A percentile compares a stretch with the other conserved stretches of the same genome.
Evolutionary conservation across 2,329 filamentous ascomycete species (phyloP).

Genomic region (Penicillium olsonii): DNA sequence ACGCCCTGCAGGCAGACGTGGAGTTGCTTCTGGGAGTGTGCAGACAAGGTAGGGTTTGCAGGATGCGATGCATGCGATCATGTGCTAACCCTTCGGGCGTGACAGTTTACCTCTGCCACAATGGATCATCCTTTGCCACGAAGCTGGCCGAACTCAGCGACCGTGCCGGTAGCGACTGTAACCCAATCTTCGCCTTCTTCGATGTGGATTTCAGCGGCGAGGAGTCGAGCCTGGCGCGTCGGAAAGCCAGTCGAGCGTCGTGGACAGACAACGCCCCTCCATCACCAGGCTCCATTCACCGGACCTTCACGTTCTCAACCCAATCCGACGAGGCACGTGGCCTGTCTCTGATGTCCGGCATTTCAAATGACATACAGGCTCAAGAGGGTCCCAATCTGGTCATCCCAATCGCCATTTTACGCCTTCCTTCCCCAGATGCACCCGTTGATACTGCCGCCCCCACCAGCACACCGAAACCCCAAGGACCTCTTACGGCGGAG

Average conservation of each 20-base stretch:
- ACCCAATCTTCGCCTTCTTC: slow-evolving; percentile 58
- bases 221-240: slow-evolving; percentile 38
- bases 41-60: slow-evolving; percentile 50
- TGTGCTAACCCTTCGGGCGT: slow-evolving; percentile 16
- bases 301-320: slow-evolving; percentile 45
- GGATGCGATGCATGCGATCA: slow-evolving; percentile 1
- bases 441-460: slow-evolving; percentile 13
- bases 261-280: slow-evolving; percentile 34
- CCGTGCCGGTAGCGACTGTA: slow-evolving; percentile 46
- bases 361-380: slow-evolving; percentile 53
- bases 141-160: slow-evolving; percentile 56
- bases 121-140: slow-evolving; percentile 54
- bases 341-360: slow-evolving; percentile 49
- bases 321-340: slow-evolving; percentile 51
- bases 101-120: slow-evolving; percentile 56
- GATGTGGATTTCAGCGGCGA: slow-evolving; percentile 49
- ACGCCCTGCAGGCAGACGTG: slow-evolving; percentile 51
- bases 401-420: slow-evolving; percentile 52
- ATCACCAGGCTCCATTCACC: slow-evolving; percentile 34
- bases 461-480: slow-evolving; percentile 24
- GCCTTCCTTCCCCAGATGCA: slow-evolving; percentile 27
- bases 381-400: slow-evolving; percentile 52
- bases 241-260: slow-evolving; percentile 32
- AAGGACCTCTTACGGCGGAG: slow-evolving; percentile 43
- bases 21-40: slow-evolving; percentile 53